These are phyloP conservation scores for Metschnikowia cubensis DNA, from an alignment of 805 yeast species.

Conservation along the genomic window DNA sequence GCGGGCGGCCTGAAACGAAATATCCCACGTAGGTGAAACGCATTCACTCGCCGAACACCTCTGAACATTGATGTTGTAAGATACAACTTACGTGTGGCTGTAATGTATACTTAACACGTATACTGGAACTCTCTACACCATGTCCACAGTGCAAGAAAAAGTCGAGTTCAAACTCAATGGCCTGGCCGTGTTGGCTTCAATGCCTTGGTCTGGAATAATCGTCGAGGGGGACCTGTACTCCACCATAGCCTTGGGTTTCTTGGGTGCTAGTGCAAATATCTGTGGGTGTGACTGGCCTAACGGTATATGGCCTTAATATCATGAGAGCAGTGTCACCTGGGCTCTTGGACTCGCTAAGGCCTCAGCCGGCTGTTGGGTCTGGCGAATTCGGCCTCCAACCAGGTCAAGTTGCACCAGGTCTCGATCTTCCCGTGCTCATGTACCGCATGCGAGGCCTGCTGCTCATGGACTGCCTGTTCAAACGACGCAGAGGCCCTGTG, in stretches of 20 bases:
- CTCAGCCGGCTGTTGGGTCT: neutral
- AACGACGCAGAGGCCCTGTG: neutral
- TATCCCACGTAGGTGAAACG: too few relatives aligned
- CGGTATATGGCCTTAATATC: conserved; percentile 35
- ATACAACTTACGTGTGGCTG: too few relatives aligned
- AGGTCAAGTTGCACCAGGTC: conserved; percentile 34
- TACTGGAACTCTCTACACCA: conserved; percentile 21
- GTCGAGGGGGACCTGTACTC: conserved; percentile 27
- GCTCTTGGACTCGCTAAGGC: conserved; percentile 23
- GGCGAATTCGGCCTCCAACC: conserved; percentile 20
- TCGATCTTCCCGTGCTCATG: conserved; percentile 37
- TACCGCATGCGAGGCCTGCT: conserved; percentile 37
- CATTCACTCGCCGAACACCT: too few relatives aligned
- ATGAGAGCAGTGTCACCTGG: conserved; percentile 36
- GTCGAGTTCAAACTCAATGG: conserved; percentile 29
- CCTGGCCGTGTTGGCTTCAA: conserved; percentile 24
- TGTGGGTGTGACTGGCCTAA: conserved; percentile 37
- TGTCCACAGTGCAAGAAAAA: conserved; percentile 42
- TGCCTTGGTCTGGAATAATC: conserved; percentile 16
- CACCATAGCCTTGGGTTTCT: conserved; percentile 30
- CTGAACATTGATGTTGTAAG: too few relatives aligned
- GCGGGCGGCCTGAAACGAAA: too few relatives aligned
- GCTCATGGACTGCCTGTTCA: conserved; percentile 25
- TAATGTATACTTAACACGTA: too few relatives aligned
- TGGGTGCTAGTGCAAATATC: conserved; percentile 37